Evolutionary conservation across 2,329 filamentous ascomycete genomes (phyloP), one percentile per base, ranked within the genome.

Genomic region (Clarireedia monteithiana): DNA sequence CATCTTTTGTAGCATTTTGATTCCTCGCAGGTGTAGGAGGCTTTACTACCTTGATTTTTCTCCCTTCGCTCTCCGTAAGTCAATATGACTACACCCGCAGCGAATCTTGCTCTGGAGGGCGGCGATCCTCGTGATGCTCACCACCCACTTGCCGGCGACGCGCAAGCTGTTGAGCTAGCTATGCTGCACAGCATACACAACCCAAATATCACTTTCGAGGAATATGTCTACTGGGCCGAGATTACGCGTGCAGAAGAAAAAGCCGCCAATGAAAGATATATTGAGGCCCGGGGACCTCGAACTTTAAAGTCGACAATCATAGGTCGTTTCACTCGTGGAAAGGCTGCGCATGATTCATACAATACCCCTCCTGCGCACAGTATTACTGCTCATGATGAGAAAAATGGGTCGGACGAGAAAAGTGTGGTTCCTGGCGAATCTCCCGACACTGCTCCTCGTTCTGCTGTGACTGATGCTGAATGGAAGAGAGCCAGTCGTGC

Each of bases 191-290:
- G 23, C 30, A 61, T 66, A 1, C 67, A 61, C 63, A 69, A 72
- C 50, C 53, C 63, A 7, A 61, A 38, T 50, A 57, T 71, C 39
- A 58, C 60, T 3, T 71, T 71, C 46, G 69, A 71, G 52, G 69
- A 71, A 58, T 71, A 71, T 55, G 40, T 66, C 50, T 68, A 70
- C 57, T 70, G 67, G 54, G 69, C 68, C 2, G 49, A 65, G 27
- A 62, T 62, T 42, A 70, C 68, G 6, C 63, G 69, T 20, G 60
- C 60, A 24, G 67, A 69, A 39, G 68, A 71, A 56, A 59, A 63
- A 6, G 30, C 36, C 36, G 26, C 50, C 12, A 55, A 56, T 36
- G 17, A 55, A 54, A 62, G 42, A 51, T 59, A 44, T 39, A 30
- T 39, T 17, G 9, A 10, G 34, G 30, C 39, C 26, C 53, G 49